A percentile compares a stretch with the other conserved stretches of the same genome.
Evolutionary conservation across 2,329 filamentous ascomycete genomes (phyloP).

Genomic region (Ascomycota sp.): DNA sequence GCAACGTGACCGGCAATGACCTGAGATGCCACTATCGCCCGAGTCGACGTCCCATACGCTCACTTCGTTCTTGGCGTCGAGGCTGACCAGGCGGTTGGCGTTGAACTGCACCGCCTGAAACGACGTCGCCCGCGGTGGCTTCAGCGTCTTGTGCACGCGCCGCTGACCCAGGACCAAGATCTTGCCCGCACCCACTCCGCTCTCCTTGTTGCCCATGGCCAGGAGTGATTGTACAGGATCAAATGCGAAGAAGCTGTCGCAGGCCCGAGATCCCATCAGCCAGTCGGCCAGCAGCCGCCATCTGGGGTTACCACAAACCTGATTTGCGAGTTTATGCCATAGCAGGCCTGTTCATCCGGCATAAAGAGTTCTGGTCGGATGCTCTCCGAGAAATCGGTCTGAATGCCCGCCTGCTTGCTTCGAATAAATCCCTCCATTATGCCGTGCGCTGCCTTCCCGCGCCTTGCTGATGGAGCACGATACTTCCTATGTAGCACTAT

Average conservation of each 20-base stretch:
- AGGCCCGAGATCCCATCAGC: neutral
- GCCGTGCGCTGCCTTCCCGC: neutral
- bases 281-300: too few species aligned
- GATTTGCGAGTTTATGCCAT: constrained; percentile 62
- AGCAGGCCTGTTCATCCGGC: constrained; percentile 66
- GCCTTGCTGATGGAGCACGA: too few species aligned
- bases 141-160: constrained; percentile 57
- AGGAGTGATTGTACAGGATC: constrained; percentile 87
- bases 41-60: constrained; percentile 63
- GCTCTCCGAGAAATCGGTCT: constrained; percentile 71
- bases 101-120: constrained; percentile 67
- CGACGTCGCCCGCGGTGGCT: constrained; percentile 50
- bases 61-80: constrained; percentile 75
- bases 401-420: constrained; percentile 83
- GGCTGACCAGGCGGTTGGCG: constrained; percentile 62
- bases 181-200: constrained; percentile 65
- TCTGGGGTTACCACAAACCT: constrained; percentile 20
- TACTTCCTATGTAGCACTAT: too few species aligned
- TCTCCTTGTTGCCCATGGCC: constrained; percentile 77
- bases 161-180: constrained; percentile 77
- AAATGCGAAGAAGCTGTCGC: constrained; percentile 55
- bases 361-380: constrained; percentile 60
- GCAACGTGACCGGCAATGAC: constrained; percentile 59
- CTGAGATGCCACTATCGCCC: constrained; percentile 46
- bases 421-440: constrained; percentile 72